phyloP scores from a whole-genome alignment of 108 stramenopile genomes.

The Pseudonitzschia multiseries region DNA sequence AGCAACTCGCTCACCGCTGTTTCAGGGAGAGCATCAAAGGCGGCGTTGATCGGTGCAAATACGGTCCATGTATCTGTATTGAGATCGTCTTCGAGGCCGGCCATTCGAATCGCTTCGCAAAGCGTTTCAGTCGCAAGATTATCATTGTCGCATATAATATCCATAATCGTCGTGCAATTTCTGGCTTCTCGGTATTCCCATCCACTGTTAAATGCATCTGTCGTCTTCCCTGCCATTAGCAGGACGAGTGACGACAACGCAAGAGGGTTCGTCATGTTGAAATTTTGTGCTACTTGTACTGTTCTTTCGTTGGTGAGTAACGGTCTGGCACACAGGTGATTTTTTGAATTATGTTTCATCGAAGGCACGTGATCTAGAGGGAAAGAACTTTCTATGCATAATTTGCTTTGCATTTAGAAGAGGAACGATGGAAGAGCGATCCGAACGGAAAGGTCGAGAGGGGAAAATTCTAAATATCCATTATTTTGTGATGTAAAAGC shows the following conservation, averaged over 20 bases:
- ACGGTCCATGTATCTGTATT: constrained; percentile 8
- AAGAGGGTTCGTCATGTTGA: neutral
- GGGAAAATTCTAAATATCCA: neutral
- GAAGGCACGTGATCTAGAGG: neutral
- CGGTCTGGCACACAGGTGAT: no score
- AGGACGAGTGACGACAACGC: neutral
- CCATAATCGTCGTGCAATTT: constrained; percentile 12
- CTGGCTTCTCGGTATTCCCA: neutral
- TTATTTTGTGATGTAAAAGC: neutral
- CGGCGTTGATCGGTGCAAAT: constrained; percentile 11
- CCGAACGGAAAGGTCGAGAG: neutral
- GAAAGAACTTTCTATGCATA: neutral
- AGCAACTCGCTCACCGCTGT: neutral
- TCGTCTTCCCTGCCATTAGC: neutral
- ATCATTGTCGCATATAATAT: constrained; percentile 10
- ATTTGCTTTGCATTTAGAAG: neutral
- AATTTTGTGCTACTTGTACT: neutral
- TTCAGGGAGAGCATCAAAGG: constrained; percentile 1
- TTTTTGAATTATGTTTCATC: neutral
- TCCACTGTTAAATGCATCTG: neutral
- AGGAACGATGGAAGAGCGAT: neutral
- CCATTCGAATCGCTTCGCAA: constrained; percentile 5
- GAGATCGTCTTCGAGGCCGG: constrained; percentile 4
- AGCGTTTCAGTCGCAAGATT: neutral
- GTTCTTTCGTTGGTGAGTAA: neutral